These are phyloP conservation scores for Podochytrium sp. DNA, from an alignment of 192 early-diverging fungal genomes.

Conservation along the genomic window DNA sequence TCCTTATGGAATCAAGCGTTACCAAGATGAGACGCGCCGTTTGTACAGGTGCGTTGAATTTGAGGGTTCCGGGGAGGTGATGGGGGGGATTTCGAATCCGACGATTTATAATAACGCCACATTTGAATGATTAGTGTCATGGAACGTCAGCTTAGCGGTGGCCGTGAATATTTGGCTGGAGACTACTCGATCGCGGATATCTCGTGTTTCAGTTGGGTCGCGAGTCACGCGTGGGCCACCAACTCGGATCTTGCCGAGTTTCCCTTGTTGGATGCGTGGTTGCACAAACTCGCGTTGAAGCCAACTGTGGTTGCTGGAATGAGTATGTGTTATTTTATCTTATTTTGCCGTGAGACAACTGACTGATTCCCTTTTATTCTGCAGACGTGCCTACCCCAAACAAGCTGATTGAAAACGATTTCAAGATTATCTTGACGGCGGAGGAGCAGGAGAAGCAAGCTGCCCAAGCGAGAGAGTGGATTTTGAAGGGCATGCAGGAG, in stretches of 20 bases:
- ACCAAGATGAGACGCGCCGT: constrained; percentile 54
- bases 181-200: constrained; percentile 58
- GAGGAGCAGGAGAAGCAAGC: constrained; percentile 16
- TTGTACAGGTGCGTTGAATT: constrained; percentile 51
- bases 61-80: constrained; percentile 27
- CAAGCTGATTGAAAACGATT: constrained; percentile 17
- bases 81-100: constrained; percentile 10
- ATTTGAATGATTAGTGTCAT: constrained; percentile 18
- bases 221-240: constrained; percentile 17
- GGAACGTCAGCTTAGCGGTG: constrained; percentile 22
- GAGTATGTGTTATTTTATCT: constrained; percentile 16
- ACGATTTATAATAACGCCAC: background rate
- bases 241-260: constrained; percentile 28
- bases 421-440: constrained; percentile 17
- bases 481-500: constrained; percentile 9
- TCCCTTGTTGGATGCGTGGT: constrained; percentile 50
- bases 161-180: constrained; percentile 33
- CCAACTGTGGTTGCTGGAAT: constrained; percentile 46
- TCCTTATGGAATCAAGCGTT: constrained; percentile 57
- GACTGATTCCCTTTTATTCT: background rate
- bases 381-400: constrained; percentile 3
- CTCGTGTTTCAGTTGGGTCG: constrained; percentile 50
- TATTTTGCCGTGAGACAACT: background rate
- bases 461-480: constrained; percentile 15
- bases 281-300: constrained; percentile 41